Conservation (phyloP, 1,139 yeast species). For the Nakaseomyces delphensis region DNA sequence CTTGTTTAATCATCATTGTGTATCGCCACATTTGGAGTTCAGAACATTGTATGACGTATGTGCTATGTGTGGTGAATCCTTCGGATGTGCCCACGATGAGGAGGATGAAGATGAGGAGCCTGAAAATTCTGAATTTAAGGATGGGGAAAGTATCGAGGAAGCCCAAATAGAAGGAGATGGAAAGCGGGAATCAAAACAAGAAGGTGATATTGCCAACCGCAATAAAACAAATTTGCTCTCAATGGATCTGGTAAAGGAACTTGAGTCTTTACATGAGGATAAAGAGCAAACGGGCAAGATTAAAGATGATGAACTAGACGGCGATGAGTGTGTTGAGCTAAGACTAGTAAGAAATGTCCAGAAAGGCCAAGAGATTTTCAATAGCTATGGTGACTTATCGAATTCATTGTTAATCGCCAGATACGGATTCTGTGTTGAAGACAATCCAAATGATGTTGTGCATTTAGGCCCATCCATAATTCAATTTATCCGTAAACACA, state of each 20-base stretch:
- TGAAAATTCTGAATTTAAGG: too few species aligned
- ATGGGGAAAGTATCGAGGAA: constrained; percentile 17
- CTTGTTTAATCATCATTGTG: constrained; percentile 65
- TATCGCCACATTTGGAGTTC: constrained; percentile 57
- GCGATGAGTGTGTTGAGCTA: constrained; percentile 52
- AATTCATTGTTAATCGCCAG: constrained; percentile 60
- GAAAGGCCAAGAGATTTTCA: constrained; percentile 54
- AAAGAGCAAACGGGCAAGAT: constrained; percentile 15
- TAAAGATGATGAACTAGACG: constrained; percentile 33
- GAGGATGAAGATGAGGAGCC: constrained; percentile 19
- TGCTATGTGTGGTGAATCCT: constrained; percentile 57
- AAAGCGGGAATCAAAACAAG: constrained; percentile 17
- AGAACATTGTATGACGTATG: constrained; percentile 68
- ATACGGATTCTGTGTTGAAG: constrained; percentile 60
- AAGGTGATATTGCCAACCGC: too few species aligned
- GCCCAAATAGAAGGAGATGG: constrained; percentile 23
- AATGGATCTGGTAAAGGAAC: neutral
- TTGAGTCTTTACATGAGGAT: constrained; percentile 14
- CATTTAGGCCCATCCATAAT: constrained; percentile 36
- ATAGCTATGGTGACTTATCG: constrained; percentile 67
- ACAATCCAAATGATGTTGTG: constrained; percentile 51
- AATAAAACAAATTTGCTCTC: constrained; percentile 14
- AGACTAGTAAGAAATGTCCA: constrained; percentile 37
- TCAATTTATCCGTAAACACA: constrained; percentile 14
- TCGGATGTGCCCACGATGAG: constrained; percentile 43